Evolutionary conservation across 441 rosid species (phyloP), one percentile per base, ranked within the genome.

Genomic region (Euphorbia celastroides): DNA sequence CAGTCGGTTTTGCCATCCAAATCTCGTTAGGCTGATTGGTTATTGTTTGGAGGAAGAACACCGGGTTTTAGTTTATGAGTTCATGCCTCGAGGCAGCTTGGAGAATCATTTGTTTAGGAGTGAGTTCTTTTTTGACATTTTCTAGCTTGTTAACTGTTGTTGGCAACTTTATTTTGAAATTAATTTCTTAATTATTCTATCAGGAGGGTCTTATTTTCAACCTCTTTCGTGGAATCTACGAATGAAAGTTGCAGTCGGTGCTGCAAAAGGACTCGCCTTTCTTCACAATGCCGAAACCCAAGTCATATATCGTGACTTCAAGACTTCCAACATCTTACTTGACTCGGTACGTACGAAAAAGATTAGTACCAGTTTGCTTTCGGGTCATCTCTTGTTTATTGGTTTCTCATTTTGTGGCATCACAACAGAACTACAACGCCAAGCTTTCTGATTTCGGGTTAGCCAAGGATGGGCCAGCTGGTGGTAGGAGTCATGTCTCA

Each of bases 401-500:
- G 32, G 9, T 58, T 23, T 12, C 23, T n/a, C n/a, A n/a, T 28
- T 70, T 57, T 20, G 55, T 34, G 36, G 22, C 22, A 50, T 68
- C 57, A 64, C 67, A 81, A 66, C 78, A 90, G 94, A 82, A 82
- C 73, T 83, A 90, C 81, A 88, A 79, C 72, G 94, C 97, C 30
- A 88, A 90, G 83, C 93, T 90, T 71, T 90, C 94, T 58, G 97
- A 90, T 82, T 90, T 90, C 60, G 97, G 97, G 20, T 80, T 90
- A 67, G 94, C 97, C 64, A 84, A 85, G 76, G 97, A 90, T 70
- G 93, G 90, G 20, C 96, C 93, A 62, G 82, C 83, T 0, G 92
- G 86, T 58, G 90, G 81, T 65, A 86, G 84, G 66, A 90, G 92
- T 62, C 90, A 90, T 48, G 96, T 90, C 55, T 86, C 96, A 12